A percentile compares a stretch with the other conserved stretches of the same genome.
Conservation (phyloP, 2,329 filamentous ascomycete genomes). For the Hypomyces rosellus region DNA sequence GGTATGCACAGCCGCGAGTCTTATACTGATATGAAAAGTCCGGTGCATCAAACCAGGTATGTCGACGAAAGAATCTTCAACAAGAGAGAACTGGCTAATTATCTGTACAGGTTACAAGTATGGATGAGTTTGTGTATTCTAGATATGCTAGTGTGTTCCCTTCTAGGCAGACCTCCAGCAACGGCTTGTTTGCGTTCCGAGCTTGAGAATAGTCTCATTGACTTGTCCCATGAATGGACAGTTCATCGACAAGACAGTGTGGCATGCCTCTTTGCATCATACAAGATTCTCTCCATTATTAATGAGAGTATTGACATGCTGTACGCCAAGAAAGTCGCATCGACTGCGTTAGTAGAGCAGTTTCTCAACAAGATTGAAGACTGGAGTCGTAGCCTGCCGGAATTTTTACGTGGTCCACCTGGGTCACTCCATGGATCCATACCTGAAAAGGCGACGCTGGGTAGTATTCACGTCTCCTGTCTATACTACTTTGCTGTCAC, state of each 20-base stretch:
- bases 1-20: constrained; percentile 42
- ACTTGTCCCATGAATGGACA: constrained; percentile 13
- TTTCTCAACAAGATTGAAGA: constrained; percentile 36
- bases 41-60: constrained; percentile 17
- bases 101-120: constrained; percentile 22
- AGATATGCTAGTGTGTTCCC: constrained; percentile 32
- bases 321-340: constrained; percentile 32
- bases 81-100: no score
- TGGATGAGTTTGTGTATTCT: constrained; percentile 34
- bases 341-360: constrained; percentile 29
- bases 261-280: constrained; percentile 32
- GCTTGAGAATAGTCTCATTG: constrained; percentile 18
- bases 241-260: constrained; percentile 6
- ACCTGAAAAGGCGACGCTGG: constrained; percentile 32
- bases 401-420: constrained; percentile 18
- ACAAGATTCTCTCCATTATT: constrained; percentile 36
- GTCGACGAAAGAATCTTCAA: background rate
- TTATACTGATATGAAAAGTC: constrained; percentile 18
- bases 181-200: constrained; percentile 25
- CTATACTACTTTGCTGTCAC: constrained; percentile 55
- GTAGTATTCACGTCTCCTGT: constrained; percentile 49
- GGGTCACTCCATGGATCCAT: background rate
- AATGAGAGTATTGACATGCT: constrained; percentile 37
- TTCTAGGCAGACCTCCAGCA: constrained; percentile 32
- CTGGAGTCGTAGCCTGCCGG: constrained; percentile 41